Evolutionary conservation across 208 protist species (phyloP), one percentile per base, ranked within the genome.

Genomic region (Acanthamoeba quina): DNA sequence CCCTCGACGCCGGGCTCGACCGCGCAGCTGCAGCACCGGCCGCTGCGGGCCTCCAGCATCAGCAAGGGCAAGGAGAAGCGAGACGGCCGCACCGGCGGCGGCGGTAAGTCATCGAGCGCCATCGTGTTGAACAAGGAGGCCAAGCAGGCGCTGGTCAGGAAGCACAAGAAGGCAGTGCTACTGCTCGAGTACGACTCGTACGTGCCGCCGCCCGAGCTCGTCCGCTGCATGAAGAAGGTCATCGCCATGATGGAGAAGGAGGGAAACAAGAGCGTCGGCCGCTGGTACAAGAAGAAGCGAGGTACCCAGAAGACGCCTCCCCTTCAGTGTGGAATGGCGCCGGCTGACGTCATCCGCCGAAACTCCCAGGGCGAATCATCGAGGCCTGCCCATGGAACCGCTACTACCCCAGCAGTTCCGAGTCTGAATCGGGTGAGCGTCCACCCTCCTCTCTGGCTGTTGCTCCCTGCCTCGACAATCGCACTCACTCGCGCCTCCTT

Each of bases 321-420:
- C 52, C 11, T 21, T 2, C 31, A 19, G 15, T 29, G 31, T 17
- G 64, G 31, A 37, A 34, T 72, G 24, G 41, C 41, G 41, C 41
- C 7, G 41, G 41, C 41, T 47, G 41, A 47, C 41, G 41, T 47
- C 41, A 47, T 2, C 3, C 3, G 41, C 41, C 41, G 2, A 3
- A 5, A 3, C 7, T 10, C 41, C 41, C 64, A 72, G 64, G 64
- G 31, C 74, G 74, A 1, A 83, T 83, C 74, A 83, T 56, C 47
- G 74, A 83, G 29, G 74, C 74, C 44, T 83, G 74, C 47, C 74
- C 74, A 26, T 83, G 74, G 74, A 83, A 58, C 26, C 74, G 74
- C 29, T 83, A 83, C 74, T 83, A 83, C n/a, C 37, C 44, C 15
- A 83, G 44, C 29, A 83, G 44, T 11, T 83, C 74, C 47, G 74